Base-by-base conservation (phyloP, 208 protist genomes). In the Acanthamoeba polyphaga region DNA sequence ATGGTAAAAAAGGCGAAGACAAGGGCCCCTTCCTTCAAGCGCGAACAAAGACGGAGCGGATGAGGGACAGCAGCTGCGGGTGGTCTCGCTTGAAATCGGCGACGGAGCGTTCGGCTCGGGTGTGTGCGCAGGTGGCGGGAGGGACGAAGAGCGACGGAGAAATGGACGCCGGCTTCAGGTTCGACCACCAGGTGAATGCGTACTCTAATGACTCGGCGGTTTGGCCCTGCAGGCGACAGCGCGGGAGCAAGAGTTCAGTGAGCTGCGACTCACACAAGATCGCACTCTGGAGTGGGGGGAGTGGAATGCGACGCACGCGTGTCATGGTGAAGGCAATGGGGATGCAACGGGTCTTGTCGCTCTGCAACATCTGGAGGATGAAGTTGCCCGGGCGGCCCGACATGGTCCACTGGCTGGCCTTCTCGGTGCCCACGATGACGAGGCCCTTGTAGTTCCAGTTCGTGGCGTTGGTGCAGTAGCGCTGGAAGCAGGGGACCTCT, bases 401-500 rank as follows among this genome's bases (percentile, higher is more conserved):
- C 43, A 5, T 6, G 3, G 74, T 29, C 74, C 74, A 82, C 74
- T 53, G 12, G 43, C 74, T 51, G 32, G 74, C 74, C 43, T 82
- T 82, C 74, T 82, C 74, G 74, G 24, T 82, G 38, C 74, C 74
- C 43, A 82, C 38, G 19, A 53, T 10, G 10, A 82, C 8, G 74
- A 82, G 29, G 5, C 74, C 74, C 43, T 51, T 27, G 43, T 53
- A 82, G 38, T 53, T 46, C 74, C 74, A 82, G 4, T 6, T 8
- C 7, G 74, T 82, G 38, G 74, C 3, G 3, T 53, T 53, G 32
- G 74, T 82, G 74, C 74, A 82, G 43, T 34, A 82, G 43, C 38
- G 74, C 74, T 24, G 29, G 74, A 82, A 82, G 74, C 74, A 82
- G 22, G 74, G 70, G 24, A 78, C 13, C 32, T 46, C 34, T 78